Evolutionary conservation across 164 flowering plant genomes (phyloP).

Genomic region (Dillenia turbinata): DNA sequence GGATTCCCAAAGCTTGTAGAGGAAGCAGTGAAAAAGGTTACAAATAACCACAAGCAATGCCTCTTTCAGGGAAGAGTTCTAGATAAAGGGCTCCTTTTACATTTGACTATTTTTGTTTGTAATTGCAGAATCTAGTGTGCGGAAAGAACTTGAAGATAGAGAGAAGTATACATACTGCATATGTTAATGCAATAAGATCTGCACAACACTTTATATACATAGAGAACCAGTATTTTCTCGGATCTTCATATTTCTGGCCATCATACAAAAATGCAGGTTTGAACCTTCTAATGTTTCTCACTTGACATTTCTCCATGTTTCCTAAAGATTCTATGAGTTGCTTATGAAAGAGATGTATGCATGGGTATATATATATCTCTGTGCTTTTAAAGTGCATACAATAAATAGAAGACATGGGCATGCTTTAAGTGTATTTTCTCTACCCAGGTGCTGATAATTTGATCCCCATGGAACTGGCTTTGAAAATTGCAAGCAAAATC

Average conservation of each 20-base stretch:
- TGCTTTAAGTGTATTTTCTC: not conserved
- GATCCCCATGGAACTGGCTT: constrained; percentile 74
- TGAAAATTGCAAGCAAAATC: constrained; percentile 76
- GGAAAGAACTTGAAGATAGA: constrained; percentile 73
- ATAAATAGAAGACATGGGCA: no score
- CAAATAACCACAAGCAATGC: not conserved
- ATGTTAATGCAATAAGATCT: constrained; percentile 79
- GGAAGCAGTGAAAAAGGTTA: constrained; percentile 53
- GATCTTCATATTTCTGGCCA: constrained; percentile 80
- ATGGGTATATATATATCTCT: no score
- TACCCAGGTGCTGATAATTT: constrained; percentile 70
- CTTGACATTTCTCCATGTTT: no score
- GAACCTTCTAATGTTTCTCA: no score
- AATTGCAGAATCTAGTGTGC: constrained; percentile 58
- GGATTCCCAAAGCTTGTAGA: constrained; percentile 64
- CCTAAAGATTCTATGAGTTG: no score
- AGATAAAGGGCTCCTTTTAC: no score
- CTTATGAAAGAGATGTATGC: no score
- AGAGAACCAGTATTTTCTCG: constrained; percentile 89
- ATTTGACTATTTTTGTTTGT: no score
- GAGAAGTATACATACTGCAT: constrained; percentile 74
- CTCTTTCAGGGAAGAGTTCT: no score
- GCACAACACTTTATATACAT: constrained; percentile 85
- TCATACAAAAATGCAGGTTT: constrained; percentile 52
- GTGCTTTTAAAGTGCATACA: no score